Conservation (phyloP, 768 basidiomycete species). For the Russula lepida region DNA sequence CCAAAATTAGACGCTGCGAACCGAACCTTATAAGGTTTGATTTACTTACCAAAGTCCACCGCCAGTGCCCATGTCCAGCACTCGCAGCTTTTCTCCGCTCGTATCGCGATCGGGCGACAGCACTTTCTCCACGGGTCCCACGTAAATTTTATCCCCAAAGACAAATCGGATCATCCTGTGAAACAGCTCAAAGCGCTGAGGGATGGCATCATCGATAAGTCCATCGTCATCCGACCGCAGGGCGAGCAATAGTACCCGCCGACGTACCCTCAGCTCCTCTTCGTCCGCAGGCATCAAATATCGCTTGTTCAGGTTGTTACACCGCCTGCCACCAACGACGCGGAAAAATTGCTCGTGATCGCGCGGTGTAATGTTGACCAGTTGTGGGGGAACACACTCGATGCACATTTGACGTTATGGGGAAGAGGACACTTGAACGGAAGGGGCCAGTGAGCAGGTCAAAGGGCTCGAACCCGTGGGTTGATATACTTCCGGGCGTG, state of each 20-base stretch:
- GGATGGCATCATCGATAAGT: not conserved
- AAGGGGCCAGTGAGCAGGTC: not conserved
- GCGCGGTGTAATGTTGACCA: constrained; percentile 28
- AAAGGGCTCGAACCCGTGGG: constrained; percentile 1
- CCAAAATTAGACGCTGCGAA: not conserved
- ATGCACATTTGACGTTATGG: constrained; percentile 26
- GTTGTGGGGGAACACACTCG: constrained; percentile 32
- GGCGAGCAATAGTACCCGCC: not conserved
- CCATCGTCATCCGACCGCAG: not conserved
- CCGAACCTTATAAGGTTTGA: not conserved
- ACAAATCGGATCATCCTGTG: constrained; percentile 64
- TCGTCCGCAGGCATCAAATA: constrained; percentile 62
- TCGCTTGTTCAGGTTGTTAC: constrained; percentile 45
- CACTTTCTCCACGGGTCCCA: constrained; percentile 54
- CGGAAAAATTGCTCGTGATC: constrained; percentile 50
- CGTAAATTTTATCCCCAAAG: constrained; percentile 52
- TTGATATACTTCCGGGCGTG: constrained; percentile 19
- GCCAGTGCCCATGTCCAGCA: constrained; percentile 66
- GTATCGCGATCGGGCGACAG: constrained; percentile 33
- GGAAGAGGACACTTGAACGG: constrained; percentile 1
- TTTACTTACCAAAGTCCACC: constrained; percentile 49
- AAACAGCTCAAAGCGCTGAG: constrained; percentile 52
- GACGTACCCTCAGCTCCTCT: constrained; percentile 52
- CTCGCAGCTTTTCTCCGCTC: constrained; percentile 26
- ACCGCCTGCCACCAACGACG: constrained; percentile 40